A percentile compares a stretch with the other conserved stretches of the same genome.
These are phyloP conservation scores for Gloeopeniophorella convolvens DNA, from an alignment of 768 basidiomycete species.

Conservation along the genomic window DNA sequence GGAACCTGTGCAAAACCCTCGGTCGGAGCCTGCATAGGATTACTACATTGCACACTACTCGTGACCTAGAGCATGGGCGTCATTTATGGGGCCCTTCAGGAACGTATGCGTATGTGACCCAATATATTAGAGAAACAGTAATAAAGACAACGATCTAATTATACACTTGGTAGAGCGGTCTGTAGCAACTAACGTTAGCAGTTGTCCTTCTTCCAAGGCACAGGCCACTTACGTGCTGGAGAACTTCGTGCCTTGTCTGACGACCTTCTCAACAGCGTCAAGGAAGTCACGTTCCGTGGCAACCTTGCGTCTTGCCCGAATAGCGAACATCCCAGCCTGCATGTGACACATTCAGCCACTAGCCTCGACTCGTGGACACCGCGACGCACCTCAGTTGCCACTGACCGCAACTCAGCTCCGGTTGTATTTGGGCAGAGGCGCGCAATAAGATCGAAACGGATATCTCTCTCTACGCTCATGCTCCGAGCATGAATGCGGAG, in stretches of 20 bases:
- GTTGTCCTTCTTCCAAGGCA: not conserved
- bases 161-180: conserved; percentile 89
- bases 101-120: not conserved
- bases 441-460: conserved; percentile 96
- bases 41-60: no score
- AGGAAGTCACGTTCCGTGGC: conserved; percentile 97
- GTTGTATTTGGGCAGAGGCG: conserved; percentile 97
- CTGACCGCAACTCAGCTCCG: conserved; percentile 94
- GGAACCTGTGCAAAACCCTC: conserved; percentile 14
- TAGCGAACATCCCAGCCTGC: conserved; percentile 99
- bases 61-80: no score
- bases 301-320: conserved; percentile 92
- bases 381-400: conserved; percentile 83
- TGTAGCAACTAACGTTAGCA: conserved; percentile 27
- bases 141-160: conserved; percentile 46
- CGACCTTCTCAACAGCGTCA: conserved; percentile 97
- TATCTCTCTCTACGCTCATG: conserved; percentile 96
- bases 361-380: not conserved
- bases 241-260: conserved; percentile 96
- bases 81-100: not conserved
- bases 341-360: conserved; percentile 1
- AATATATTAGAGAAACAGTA: conserved; percentile 10
- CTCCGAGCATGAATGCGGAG: conserved; percentile 94
- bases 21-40: no score
- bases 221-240: conserved; percentile 78